Evolutionary conservation across 495 filamentous ascomycete species (phyloP).

Genomic region (Jackrogersella minutella): DNA sequence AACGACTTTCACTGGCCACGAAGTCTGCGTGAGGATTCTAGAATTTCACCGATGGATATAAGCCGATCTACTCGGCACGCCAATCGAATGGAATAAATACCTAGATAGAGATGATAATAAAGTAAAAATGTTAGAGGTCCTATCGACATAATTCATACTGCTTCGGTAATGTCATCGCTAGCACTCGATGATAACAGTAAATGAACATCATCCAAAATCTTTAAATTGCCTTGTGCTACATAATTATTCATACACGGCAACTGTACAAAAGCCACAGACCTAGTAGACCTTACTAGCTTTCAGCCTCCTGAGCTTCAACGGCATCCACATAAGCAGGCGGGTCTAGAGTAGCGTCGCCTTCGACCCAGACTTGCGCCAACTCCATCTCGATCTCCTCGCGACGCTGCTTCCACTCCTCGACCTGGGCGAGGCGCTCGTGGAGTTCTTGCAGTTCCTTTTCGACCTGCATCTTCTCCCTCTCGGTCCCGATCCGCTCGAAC

Average conservation of each 20-base stretch:
- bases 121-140: too few species aligned
- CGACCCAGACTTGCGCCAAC: slow-evolving; percentile 65
- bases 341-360: slow-evolving; percentile 49
- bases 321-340: slow-evolving; percentile 52
- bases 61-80: too few species aligned
- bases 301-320: slow-evolving; percentile 29
- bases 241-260: slow-evolving; percentile 20
- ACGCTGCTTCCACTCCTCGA: slow-evolving; percentile 82
- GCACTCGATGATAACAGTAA: not conserved
- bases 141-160: not conserved
- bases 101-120: too few species aligned
- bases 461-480: slow-evolving; percentile 87
- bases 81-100: too few species aligned
- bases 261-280: slow-evolving; percentile 6
- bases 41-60: too few species aligned
- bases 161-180: not conserved
- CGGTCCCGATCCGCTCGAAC: slow-evolving; percentile 90
- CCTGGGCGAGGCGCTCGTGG: slow-evolving; percentile 76
- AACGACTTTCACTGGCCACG: too few species aligned
- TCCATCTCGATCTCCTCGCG: slow-evolving; percentile 73
- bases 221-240: slow-evolving; percentile 13
- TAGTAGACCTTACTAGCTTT: slow-evolving; percentile 11
- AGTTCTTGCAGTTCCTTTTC: slow-evolving; percentile 89
- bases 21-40: too few species aligned
- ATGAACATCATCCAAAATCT: slow-evolving; percentile 6